Evolutionary conservation across 192 early-diverging fungal genomes (phyloP), one percentile per base, ranked within the genome.

Genomic region (Spinellus fusiger): DNA sequence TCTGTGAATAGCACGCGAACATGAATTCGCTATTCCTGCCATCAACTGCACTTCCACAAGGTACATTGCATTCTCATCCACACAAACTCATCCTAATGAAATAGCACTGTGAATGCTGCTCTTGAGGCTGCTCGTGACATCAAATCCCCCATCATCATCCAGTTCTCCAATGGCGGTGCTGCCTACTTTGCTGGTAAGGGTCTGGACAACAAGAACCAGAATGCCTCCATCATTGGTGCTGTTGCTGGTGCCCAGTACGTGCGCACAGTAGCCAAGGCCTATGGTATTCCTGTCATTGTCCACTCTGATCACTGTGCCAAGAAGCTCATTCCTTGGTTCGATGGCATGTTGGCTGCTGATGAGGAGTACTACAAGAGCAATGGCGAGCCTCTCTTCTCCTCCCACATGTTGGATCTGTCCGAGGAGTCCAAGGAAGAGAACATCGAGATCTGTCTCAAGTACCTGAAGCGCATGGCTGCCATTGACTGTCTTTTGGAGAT

Each of bases 271-370:
- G 71, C 71, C 52, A 33, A 25, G 6, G 61, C 71, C 20, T 73
- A 61, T 37, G 70, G 71, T 56, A 70, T 73, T 62, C 81, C 80
- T 55, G 87, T 89, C 33, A 72, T 87, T 33, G 68, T 93, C 56
- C 94, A 96, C 86, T 90, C 88, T 57, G 94, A 97, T 77, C 94
- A 97, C 86, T 97, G 94, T 78, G 94, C 92, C 73, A 88, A 92
- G 77, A 94, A 95, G 84, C 86, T 97, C 54, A 81, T 97, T 31
- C 92, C 92, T 40, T 97, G 94, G 94, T 94, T 97, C 70, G 94
- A 97, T 59, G 94, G 94, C 62, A 97, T 97, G 94, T 78, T 97
- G 52, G 82, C 74, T 34, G 94, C 93, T 53, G 93, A 97, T 77
- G 93, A 95, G 75, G 89, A 80, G 61, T 93, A 97, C 88, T 97